These are phyloP conservation scores for Tuber magnatum DNA, from an alignment of 495 filamentous ascomycete genomes.

Conservation along the genomic window DNA sequence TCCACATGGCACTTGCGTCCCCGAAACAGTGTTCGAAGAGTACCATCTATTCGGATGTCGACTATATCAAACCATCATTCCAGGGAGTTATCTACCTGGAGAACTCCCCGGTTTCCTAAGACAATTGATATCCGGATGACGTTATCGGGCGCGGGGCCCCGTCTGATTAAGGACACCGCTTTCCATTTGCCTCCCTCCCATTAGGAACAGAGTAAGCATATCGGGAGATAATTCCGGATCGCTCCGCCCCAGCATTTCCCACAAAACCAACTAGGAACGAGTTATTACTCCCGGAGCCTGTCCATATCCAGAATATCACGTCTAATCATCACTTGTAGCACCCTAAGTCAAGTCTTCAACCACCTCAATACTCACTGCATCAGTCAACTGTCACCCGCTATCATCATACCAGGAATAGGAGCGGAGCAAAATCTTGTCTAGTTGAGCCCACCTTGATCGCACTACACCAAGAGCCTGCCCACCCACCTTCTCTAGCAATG, in stretches of 20 bases:
- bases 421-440: constrained; percentile 45
- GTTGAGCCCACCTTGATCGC: constrained; percentile 77
- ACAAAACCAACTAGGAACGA: constrained; percentile 55
- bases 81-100: constrained; percentile 75
- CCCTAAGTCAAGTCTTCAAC: constrained; percentile 91
- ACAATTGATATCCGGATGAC: constrained; percentile 26
- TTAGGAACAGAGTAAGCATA: constrained; percentile 91
- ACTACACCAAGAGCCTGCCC: constrained; percentile 73
- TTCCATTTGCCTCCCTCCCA: constrained; percentile 65
- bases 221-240: constrained; percentile 69
- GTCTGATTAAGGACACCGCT: constrained; percentile 65
- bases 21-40: constrained; percentile 76
- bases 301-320: constrained; percentile 84
- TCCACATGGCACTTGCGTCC: constrained; percentile 70
- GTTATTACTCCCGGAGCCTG: constrained; percentile 75
- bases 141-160: not conserved
- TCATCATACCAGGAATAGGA: constrained; percentile 5
- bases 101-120: constrained; percentile 75
- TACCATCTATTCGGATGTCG: constrained; percentile 80
- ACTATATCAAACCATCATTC: constrained; percentile 73
- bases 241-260: constrained; percentile 36
- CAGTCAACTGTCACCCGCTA: not conserved
- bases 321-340: constrained; percentile 71
- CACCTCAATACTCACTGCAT: constrained; percentile 56
- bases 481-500: constrained; percentile 91